Percentiles rank a stretch among this genome's conserved stretches.
Conservation (phyloP, 768 basidiomycete species). For the Leucosporidium yakuticum region DNA sequence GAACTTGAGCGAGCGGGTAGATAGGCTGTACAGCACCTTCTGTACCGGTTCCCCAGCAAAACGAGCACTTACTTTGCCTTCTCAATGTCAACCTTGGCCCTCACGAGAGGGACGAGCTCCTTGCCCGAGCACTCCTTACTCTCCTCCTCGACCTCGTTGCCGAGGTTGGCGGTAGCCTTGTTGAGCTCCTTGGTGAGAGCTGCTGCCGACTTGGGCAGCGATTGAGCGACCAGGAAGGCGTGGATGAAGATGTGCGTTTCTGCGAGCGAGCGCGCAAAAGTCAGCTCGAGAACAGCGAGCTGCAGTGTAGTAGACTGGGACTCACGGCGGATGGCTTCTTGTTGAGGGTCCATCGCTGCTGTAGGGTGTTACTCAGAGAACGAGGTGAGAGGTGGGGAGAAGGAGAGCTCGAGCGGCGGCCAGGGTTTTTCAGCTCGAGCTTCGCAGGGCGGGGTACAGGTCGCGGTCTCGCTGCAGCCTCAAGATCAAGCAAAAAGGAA, state of each 20-base stretch:
- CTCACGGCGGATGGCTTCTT: background rate
- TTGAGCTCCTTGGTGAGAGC: slow-evolving; percentile 33
- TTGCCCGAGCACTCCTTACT: background rate
- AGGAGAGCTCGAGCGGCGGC: background rate
- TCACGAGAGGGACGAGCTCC: slow-evolving; percentile 25
- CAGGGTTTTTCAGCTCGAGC: too few relatives aligned
- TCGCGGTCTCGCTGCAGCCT: too few relatives aligned
- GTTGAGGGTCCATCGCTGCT: background rate
- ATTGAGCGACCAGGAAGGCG: slow-evolving; percentile 35
- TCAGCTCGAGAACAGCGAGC: background rate
- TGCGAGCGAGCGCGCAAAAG: background rate
- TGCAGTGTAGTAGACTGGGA: background rate
- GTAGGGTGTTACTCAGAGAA: background rate
- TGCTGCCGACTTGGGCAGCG: slow-evolving; percentile 32
- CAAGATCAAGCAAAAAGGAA: too few relatives aligned
- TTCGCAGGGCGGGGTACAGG: too few relatives aligned
- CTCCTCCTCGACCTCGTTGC: slow-evolving; percentile 2
- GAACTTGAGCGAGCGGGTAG: background rate
- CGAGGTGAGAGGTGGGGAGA: background rate
- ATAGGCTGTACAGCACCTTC: background rate
- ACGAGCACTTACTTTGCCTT: slow-evolving; percentile 14
- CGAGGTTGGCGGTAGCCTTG: background rate
- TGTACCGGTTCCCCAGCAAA: too few relatives aligned
- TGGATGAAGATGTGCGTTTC: slow-evolving; percentile 32
- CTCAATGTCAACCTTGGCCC: slow-evolving; percentile 13